Conservation (phyloP, 2,329 filamentous ascomycete genomes). For the Paecilomyces dactylethromorphus region DNA sequence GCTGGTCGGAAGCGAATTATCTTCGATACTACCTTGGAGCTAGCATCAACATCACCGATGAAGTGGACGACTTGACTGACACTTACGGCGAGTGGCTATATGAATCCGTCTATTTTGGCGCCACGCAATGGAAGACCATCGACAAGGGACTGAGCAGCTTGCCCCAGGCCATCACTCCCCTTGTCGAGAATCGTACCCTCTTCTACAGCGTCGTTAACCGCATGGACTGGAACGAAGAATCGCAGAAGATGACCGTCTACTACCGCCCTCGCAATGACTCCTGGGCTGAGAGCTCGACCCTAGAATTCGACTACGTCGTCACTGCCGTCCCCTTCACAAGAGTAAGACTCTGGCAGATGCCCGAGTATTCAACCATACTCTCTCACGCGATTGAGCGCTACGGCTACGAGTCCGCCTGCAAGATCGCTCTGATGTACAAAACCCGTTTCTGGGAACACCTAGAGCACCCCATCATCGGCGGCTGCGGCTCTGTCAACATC, state of each 20-base stretch:
- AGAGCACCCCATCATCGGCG: conserved; percentile 53
- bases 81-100: conserved; percentile 48
- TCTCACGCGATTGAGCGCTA: conserved; percentile 42
- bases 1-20: conserved; percentile 60
- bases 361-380: conserved; percentile 46
- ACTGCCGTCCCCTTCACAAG: conserved; percentile 59
- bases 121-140: conserved; percentile 58
- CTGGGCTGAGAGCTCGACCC: conserved; percentile 28
- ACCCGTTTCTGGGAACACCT: conserved; percentile 57
- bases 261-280: conserved; percentile 45
- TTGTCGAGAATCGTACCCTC: conserved; percentile 51
- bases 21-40: conserved; percentile 53
- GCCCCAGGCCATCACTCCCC: conserved; percentile 56
- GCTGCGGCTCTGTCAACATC: conserved; percentile 29
- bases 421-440: conserved; percentile 61
- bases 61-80: conserved; percentile 38
- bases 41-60: conserved; percentile 50
- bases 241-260: conserved; percentile 50
- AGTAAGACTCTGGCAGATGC: conserved; percentile 57
- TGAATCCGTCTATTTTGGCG: conserved; percentile 54
- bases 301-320: conserved; percentile 61
- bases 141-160: conserved; percentile 55
- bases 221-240: conserved; percentile 46
- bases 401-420: conserved; percentile 47
- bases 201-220: conserved; percentile 54